phyloP scores from a whole-genome alignment of 1,284 basidiomycete genomes.

The Moesziomyces parantarcticus region DNA sequence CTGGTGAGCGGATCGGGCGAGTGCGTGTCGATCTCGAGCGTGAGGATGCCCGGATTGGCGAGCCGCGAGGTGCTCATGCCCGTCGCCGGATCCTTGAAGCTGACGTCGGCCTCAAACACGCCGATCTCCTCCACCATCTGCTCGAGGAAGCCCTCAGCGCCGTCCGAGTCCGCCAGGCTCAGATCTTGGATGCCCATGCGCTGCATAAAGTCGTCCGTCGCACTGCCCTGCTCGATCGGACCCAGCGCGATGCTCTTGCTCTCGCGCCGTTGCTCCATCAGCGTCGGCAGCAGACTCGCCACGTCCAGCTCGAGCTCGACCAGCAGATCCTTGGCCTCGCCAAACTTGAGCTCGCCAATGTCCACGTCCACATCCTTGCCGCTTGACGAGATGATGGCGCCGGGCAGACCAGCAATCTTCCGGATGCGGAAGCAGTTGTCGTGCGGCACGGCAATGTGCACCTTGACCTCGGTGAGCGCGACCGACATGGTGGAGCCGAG shows the following conservation, averaged over 20 bases:
- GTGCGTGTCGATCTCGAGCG: constrained; percentile 58
- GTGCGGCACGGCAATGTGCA: constrained; percentile 57
- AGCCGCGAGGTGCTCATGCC: constrained; percentile 45
- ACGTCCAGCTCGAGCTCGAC: constrained; percentile 63
- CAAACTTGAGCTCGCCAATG: constrained; percentile 76
- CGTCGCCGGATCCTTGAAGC: constrained; percentile 54
- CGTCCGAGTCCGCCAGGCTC: constrained; percentile 46
- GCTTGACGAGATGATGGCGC: constrained; percentile 77
- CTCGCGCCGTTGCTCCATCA: constrained; percentile 28
- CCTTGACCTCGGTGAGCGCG: constrained; percentile 57
- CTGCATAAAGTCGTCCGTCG: constrained; percentile 63
- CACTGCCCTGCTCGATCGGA: constrained; percentile 55
- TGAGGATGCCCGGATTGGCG: constrained; percentile 50
- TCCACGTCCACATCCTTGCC: constrained; percentile 95
- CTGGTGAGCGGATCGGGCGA: constrained; percentile 52
- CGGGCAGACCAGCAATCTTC: constrained; percentile 57
- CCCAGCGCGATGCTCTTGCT: constrained; percentile 36
- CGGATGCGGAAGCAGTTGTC: constrained; percentile 62
- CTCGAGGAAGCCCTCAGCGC: constrained; percentile 42
- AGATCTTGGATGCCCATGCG: constrained; percentile 60
- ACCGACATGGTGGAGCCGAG: constrained; percentile 62
- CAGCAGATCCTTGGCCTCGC: constrained; percentile 60
- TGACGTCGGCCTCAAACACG: constrained; percentile 60
- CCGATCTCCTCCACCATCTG: constrained; percentile 61
- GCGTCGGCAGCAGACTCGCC: constrained; percentile 38